These are phyloP conservation scores for Cercospora nicotianae DNA, from an alignment of 2,329 filamentous ascomycete genomes.

Conservation along the genomic window DNA sequence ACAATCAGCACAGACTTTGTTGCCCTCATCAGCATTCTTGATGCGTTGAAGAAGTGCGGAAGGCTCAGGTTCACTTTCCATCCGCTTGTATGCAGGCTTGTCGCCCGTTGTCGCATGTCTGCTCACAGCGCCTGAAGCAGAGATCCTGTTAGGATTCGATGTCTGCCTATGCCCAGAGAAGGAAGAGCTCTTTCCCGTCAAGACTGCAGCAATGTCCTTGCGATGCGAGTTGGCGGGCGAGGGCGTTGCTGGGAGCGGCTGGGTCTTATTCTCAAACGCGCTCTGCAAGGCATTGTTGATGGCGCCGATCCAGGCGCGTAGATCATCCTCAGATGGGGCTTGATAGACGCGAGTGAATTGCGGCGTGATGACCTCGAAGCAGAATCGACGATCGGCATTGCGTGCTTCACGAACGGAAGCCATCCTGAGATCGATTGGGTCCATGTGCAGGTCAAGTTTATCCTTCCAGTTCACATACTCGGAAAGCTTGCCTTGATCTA, in stretches of 20 bases:
- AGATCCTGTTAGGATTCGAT: conserved; percentile 46
- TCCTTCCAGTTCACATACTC: conserved; percentile 99
- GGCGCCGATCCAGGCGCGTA: conserved; percentile 92
- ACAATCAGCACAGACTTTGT: conserved; percentile 92
- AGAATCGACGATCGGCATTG: conserved; percentile 91
- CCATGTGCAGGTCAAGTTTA: conserved; percentile 92
- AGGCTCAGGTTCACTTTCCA: conserved; percentile 76
- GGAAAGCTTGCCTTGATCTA: conserved; percentile 93
- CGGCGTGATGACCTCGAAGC: conserved; percentile 97
- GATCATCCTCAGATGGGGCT: conserved; percentile 95
- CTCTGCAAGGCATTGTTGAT: conserved; percentile 98
- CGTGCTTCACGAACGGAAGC: conserved; percentile 94
- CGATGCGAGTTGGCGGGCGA: conserved; percentile 59
- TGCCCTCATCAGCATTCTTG: conserved; percentile 86
- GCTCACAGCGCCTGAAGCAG: conserved; percentile 60
- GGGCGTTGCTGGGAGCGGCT: conserved; percentile 47
- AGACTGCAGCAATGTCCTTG: conserved; percentile 85
- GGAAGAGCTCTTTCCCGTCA: conserved; percentile 88
- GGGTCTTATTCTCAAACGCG: conserved; percentile 75
- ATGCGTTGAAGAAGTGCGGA: conserved; percentile 78
- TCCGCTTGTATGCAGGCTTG: conserved; percentile 70
- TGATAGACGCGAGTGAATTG: conserved; percentile 96
- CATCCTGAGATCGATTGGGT: conserved; percentile 94
- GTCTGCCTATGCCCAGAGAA: conserved; percentile 57
- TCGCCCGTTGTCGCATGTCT: conserved; percentile 90